Base-by-base conservation (phyloP, 2,329 filamentous ascomycete genomes). In the Fusarium graminum region DNA sequence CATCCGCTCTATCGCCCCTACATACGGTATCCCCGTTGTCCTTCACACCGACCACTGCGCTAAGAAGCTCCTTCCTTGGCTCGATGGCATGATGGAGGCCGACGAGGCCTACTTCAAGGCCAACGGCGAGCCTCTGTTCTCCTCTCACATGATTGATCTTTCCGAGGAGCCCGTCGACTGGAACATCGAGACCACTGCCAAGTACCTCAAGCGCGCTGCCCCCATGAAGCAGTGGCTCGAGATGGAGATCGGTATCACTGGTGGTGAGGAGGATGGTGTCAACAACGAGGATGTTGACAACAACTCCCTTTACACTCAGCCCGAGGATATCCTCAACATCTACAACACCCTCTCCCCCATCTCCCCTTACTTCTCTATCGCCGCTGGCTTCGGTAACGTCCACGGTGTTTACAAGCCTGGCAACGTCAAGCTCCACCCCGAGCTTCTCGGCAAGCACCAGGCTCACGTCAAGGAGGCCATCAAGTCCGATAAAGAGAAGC, bases 191-290 rank as follows among this genome's bases (percentile, higher is more conserved):
- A 97, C 92, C 78, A 98, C 94, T 64, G 92, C 92, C 78, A 88
- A 90, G 80, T 97, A 99, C 86, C 88, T 98, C 68, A 90, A 97
- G 89, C 92, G 94, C 73, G 92, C 91, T 78, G 93, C 93, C 47
- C 93, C 94, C 74, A 93, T 97, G 92, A 97, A 96, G 88, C 93
- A 97, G 83, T 98, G 93, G 93, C 89, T 99, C 72, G 95, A 99
- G 88, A 99, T 98, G 94, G 91, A 93, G 80, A 85, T 83, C 71
- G 79, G 80, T 78, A 96, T 97, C 82, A 98, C 95, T 64, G 94
- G 94, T 84, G 93, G 94, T 82, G 94, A 97, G 85, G 94, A 97
- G 82, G 94, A 97, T 74, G 94, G 94, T 82, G 94, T 98, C 80
- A 97, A 97, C 91, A 98, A 98, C 86, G 93, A 97, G 84, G 88